Evolutionary conservation across 176 grass and related monocot species (phyloP).

Genomic region (Oryza australiensis): DNA sequence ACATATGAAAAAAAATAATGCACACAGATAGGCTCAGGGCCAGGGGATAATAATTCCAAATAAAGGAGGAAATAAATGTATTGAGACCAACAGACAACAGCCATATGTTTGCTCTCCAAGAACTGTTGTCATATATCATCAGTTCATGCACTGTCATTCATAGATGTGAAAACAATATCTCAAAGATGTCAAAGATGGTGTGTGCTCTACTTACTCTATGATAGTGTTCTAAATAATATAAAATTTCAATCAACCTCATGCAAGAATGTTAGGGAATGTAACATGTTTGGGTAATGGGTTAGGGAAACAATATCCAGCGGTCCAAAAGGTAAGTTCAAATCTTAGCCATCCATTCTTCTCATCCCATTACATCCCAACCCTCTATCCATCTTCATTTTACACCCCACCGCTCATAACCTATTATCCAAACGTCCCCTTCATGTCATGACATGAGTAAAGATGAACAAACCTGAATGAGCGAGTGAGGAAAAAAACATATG

Average conservation of each 20-base stretch:
- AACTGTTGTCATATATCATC: conserved; percentile 8
- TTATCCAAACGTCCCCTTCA: too few species aligned
- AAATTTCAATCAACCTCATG: background rate
- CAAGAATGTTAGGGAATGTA: background rate
- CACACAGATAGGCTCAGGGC: background rate
- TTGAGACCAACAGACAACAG: conserved; percentile 1
- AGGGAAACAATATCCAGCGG: too few species aligned
- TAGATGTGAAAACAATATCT: conserved; percentile 15
- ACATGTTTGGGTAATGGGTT: too few species aligned
- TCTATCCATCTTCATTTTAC: too few species aligned
- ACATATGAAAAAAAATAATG: background rate
- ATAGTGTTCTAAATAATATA: background rate
- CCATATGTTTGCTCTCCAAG: conserved; percentile 11
- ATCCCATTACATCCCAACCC: too few species aligned
- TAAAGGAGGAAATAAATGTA: background rate
- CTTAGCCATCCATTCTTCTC: too few species aligned
- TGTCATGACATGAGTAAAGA: background rate
- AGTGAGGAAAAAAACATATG: background rate
- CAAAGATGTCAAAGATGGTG: conserved; percentile 25
- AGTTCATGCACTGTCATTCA: conserved; percentile 19
- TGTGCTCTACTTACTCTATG: background rate
- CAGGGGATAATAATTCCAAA: conserved; percentile 13
- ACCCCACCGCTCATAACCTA: too few species aligned
- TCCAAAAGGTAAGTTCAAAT: too few species aligned
- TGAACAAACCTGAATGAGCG: background rate